Percentiles rank a stretch among this genome's conserved stretches.
Evolutionary conservation across 305 asterid species (phyloP).

Genomic region (Solanum hybrid): DNA sequence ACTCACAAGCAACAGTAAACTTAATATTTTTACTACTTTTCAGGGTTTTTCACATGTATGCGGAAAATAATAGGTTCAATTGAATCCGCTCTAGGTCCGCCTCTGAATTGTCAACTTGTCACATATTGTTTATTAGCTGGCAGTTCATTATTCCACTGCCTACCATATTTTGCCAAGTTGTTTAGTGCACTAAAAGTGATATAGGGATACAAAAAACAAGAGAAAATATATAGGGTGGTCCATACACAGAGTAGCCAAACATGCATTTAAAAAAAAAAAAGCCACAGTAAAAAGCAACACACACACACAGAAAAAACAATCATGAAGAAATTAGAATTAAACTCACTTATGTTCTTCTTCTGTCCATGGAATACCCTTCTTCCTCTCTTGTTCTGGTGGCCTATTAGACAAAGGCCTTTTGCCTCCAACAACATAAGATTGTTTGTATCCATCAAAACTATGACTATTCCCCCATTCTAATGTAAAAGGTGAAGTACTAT

Average conservation of each 20-base stretch:
- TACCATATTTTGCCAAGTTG: slow-evolving; percentile 1
- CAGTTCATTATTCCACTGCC: neutral
- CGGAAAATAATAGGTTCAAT: neutral
- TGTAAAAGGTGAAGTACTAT: slow-evolving; percentile 54
- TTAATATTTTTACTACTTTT: neutral
- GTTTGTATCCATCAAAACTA: slow-evolving; percentile 40
- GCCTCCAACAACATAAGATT: slow-evolving; percentile 31
- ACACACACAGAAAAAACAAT: neutral
- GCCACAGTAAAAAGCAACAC: neutral
- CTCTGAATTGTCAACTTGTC: neutral
- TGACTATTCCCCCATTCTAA: slow-evolving; percentile 65
- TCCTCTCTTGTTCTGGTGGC: slow-evolving; percentile 74
- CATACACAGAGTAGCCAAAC: slow-evolving; percentile 6
- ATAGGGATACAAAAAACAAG: neutral
- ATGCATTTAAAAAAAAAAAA: neutral
- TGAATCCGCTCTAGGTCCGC: neutral
- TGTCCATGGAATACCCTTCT: slow-evolving; percentile 94
- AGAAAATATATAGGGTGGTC: slow-evolving; percentile 1
- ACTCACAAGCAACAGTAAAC: neutral
- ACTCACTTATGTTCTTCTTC: slow-evolving; percentile 84
- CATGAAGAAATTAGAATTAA: neutral
- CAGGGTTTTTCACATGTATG: neutral
- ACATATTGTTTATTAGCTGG: neutral
- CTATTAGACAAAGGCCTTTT: slow-evolving; percentile 35
- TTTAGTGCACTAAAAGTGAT: neutral